Base-by-base conservation (phyloP, 148 eudicot genomes). In the Linanthus parryae region DNA sequence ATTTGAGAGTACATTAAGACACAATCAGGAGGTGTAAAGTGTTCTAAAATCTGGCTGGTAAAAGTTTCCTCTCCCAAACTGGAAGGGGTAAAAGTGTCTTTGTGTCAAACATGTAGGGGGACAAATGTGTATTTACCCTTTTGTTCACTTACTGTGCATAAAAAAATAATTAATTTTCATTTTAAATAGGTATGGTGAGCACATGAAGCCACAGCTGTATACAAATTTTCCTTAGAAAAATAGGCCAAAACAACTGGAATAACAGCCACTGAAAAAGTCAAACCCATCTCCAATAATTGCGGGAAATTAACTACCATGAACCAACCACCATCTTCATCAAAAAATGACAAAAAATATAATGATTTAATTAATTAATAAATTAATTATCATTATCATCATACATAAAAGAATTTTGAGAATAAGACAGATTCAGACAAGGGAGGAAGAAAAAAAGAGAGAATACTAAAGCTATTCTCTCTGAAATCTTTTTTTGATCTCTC, bases 401-500 rank as follows among this genome's bases (percentile, higher is more conserved):
- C 18, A 27, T 9, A 15, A 4, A 20, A 21, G 15, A 9, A 52
- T 16, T 39, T 8, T 7, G 52, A 10, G 47, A 22, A 9, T 16
- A 48, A 26, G 31, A 16, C 40, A 22, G 26, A 44, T 48, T 14
- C 24, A 30, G 8, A 9, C 33, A n/a, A 31, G 56, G 26, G 42
- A 51, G 20, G 30, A 57, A 17, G n/a, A 47, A 17, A 56, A 28
- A 46, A 39, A 48, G 64, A 63, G 62, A 52, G 27, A 37, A 9
- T 40, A 49, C 56, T 17, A 7, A 58, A 47, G 69, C 60, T 52
- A 35, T 16, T 62, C 60, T 54, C 65, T 64, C 65, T n/a, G n/a
- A n/a, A n/a, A n/a, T n/a, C 25, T 64, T 59, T 61, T 53, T 54
- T 56, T 56, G 45, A 70, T 64, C 74, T 58, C 69, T 69, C 52